Evolutionary conservation across 225 moss, liverwort and hornwort genomes (phyloP), one percentile per base, ranked within the genome.

Genomic region (Pseudoscleropodium purum): DNA sequence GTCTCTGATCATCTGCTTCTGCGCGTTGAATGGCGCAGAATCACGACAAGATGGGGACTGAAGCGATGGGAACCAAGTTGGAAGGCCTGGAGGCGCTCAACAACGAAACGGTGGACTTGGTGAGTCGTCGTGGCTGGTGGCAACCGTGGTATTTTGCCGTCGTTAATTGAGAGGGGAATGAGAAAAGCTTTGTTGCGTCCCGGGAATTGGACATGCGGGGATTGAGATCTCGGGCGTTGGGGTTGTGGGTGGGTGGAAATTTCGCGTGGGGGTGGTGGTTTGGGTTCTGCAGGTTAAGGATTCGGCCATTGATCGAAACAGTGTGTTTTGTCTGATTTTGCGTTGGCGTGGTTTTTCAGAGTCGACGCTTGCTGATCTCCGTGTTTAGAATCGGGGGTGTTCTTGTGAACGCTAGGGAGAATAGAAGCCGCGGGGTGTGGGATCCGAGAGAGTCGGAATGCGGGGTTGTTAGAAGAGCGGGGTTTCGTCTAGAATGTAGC

Each of bases 71-170:
- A 10, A 67, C 60, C 62, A 93, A 91, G 84, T 66, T 93, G 84
- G 88, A 86, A 39, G 91, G 94, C 36, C 88, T 94, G 11, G 90
- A 92, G 75, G 92, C 91, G 13, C 88, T 94, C 37, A 94, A 94
- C 60, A 88, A 92, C 51, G 94, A 94, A 90, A 92, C 89, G 11
- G 91, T 94, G 65, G 92, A 91, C 51, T 76, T 94, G 94, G 92
- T 92, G 85, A 89, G 92, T 87, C 43, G 83, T 30, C 11, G 65
- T 49, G 65, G 6, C 20, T 43, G 13, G 56, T 56, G 9, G 11
- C 9, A 57, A 54, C 16, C 34, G 37, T 49, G 49, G 51, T 29
- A 9, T 5, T 52, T 21, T 2, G 51, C 17, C 23, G 52, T 79
- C 66, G 33, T 43, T 51, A 18, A 69, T 83, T 65, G 83, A 9